Evolutionary conservation across 2,329 filamentous ascomycete species (phyloP), one percentile per base, ranked within the genome.

Genomic region (Calycina herbarum): DNA sequence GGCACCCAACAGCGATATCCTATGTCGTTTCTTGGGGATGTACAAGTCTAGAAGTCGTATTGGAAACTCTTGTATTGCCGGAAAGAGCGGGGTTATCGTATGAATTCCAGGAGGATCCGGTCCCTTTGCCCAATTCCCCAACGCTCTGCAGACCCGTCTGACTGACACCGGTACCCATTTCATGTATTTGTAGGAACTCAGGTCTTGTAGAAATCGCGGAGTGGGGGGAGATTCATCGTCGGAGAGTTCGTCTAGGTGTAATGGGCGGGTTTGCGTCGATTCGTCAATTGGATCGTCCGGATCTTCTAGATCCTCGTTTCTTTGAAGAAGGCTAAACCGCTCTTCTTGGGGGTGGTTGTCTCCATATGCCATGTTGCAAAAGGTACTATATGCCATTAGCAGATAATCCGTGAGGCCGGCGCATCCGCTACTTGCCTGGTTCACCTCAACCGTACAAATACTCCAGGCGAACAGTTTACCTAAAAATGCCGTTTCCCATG

Each of bases 31-130:
- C 65, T 83, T 83, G 0, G 89, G 88, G 2, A 91, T 78, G 70
- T 86, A 84, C 63, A 80, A 83, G 68, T 92, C 85, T 65, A 93
- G 75, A 54, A 92, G 77, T 57, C 79, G 78, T 66, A 91, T 79
- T 1, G 91, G 92, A 38, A 85, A 85, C 68, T 86, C 83, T 75
- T 95, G 92, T 13, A 93, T 76, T 13, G 74, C 74, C 1, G 91
- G 89, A 61, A 93, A 85, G 64, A 91, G 68, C 0, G 88, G 86
- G 57, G 79, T 77, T 73, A 90, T 88, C 66, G 74, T 79, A 74
- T 81, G 82, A 51, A 75, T 75, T 67, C 79, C 80, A 1, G 86
- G 83, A 38, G 81, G 81, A n/a, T 79, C 70, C 2, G 88, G 88
- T 0, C 88, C 88, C 57, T 78, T 75, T 11, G 82, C 78, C 87